These are phyloP conservation scores for Hondaea fermentalgiana DNA, from an alignment of 108 stramenopile species.

Conservation along the genomic window DNA sequence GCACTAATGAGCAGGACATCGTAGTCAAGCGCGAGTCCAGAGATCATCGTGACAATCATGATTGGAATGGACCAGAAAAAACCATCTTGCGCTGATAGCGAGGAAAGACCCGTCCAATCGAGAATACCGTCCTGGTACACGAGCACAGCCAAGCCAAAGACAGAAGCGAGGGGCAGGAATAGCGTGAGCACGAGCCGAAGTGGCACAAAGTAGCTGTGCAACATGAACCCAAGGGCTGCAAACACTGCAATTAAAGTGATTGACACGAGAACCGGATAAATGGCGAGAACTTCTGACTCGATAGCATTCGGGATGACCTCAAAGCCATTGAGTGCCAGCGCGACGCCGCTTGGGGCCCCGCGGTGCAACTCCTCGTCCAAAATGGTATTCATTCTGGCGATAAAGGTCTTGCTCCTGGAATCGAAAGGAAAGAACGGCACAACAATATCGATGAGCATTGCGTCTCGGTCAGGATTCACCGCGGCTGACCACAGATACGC, in stretches of 20 bases:
- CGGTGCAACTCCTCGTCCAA: neutral
- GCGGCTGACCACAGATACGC: neutral
- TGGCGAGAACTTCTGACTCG: neutral
- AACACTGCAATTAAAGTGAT: neutral
- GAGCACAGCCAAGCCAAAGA: slow-evolving; percentile 39
- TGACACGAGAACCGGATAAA: neutral
- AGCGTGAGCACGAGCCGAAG: slow-evolving; percentile 12
- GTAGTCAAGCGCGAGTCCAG: slow-evolving; percentile 47
- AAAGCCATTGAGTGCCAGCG: neutral
- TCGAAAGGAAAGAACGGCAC: slow-evolving; percentile 16
- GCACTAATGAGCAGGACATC: slow-evolving; percentile 44
- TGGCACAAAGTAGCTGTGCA: neutral
- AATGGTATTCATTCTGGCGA: neutral
- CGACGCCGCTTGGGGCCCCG: neutral
- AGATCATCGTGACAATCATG: slow-evolving; percentile 45
- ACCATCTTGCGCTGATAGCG: neutral
- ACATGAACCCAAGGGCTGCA: neutral
- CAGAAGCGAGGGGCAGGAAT: slow-evolving; percentile 33
- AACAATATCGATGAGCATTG: neutral
- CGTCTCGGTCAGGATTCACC: neutral
- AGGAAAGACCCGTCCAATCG: slow-evolving; percentile 1
- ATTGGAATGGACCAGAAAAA: slow-evolving; percentile 46
- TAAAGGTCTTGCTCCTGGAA: neutral
- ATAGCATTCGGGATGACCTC: neutral
- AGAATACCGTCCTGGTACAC: slow-evolving; percentile 37